Base-by-base conservation (phyloP, 768 basidiomycete genomes). In the Suillus subalutaceus region DNA sequence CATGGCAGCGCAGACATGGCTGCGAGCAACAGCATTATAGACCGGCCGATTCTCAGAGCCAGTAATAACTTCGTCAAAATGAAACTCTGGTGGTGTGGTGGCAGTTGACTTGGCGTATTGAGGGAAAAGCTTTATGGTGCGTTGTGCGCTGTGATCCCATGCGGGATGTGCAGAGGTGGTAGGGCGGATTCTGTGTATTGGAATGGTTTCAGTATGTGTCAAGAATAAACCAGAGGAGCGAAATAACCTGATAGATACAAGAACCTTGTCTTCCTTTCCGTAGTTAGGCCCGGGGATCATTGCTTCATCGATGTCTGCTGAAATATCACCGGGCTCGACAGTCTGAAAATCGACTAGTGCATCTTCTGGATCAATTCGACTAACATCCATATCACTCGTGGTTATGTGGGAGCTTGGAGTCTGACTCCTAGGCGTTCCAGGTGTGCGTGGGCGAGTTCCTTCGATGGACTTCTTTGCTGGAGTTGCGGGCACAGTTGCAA, bases 1-100 rank as follows among this genome's bases (percentile, higher is more conserved):
- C 95, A 99, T 97, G 12, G 96, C 94, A 4, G 96, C 93, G 65
- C 86, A 87, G 1, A 94, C 92, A 72, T 94, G 93, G 4, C 88
- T 89, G 15, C 87, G 85, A 2, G 90, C 93, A 18, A 91, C 88
- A 5, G 89, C 85, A 50, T 84, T 87, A 74, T 94, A 95, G 8
- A 94, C 81, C 0, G 89, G 87, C 71, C 92, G 92, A 78, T 93
- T 94, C 41, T 89, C 87, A 1, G 90, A 88, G 0, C 90, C 90
- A 6, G 89, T 92, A 61, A 93, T 86, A 65, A 94, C 84, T 44
- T 90, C 86, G 69, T 93, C 91, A 69, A 92, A 92, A 48, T 82
- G 83, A 78, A 90, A 93, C 63, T 83, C 81, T 18, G 81, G 81
- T 26, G 83, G 71, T 13, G 81, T 61, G 0, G 76, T 77, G 0